These are phyloP conservation scores for Penicillium steckii DNA, from an alignment of 495 filamentous ascomycete genomes.

Conservation along the genomic window DNA sequence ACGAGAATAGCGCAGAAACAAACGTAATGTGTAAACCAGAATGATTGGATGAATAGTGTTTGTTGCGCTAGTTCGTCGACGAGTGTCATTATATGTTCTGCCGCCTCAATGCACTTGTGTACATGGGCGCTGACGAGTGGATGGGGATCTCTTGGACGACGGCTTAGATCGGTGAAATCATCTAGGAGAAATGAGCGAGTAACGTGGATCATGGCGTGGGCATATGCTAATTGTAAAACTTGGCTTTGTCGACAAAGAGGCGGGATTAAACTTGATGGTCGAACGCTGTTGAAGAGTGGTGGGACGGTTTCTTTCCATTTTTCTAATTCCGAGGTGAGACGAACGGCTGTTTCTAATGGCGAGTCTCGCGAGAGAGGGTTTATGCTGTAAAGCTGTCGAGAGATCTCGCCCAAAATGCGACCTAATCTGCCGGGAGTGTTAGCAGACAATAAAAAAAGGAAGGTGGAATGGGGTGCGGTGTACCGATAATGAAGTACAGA, in stretches of 20 bases:
- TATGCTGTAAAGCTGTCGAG: slow-evolving; percentile 48
- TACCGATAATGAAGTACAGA: slow-evolving; percentile 46
- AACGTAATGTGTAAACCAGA: slow-evolving; percentile 56
- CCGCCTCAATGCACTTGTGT: slow-evolving; percentile 44
- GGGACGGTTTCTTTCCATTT: slow-evolving; percentile 44
- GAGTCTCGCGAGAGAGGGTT: slow-evolving; percentile 39
- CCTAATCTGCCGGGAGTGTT: slow-evolving; percentile 32
- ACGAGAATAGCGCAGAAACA: slow-evolving; percentile 55
- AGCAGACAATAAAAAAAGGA: not conserved
- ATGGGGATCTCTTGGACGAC: slow-evolving; percentile 30
- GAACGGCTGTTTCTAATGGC: slow-evolving; percentile 38
- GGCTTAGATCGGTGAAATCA: slow-evolving; percentile 47
- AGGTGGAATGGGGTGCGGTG: not conserved
- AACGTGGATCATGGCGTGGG: slow-evolving; percentile 54
- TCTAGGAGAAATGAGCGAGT: slow-evolving; percentile 57
- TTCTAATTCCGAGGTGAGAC: slow-evolving; percentile 36
- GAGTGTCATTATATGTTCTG: slow-evolving; percentile 39
- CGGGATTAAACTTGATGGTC: slow-evolving; percentile 46
- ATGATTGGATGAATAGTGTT: slow-evolving; percentile 38
- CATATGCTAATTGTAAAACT: slow-evolving; percentile 52
- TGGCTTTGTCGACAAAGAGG: slow-evolving; percentile 54
- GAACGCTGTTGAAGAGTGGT: slow-evolving; percentile 44
- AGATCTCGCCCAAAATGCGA: slow-evolving; percentile 44
- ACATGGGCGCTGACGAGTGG: slow-evolving; percentile 35
- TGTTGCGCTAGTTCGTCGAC: slow-evolving; percentile 40